Evolutionary conservation across 1,284 basidiomycete species (phyloP), one percentile per base, ranked within the genome.

Genomic region (Heterobasidion irregulare): DNA sequence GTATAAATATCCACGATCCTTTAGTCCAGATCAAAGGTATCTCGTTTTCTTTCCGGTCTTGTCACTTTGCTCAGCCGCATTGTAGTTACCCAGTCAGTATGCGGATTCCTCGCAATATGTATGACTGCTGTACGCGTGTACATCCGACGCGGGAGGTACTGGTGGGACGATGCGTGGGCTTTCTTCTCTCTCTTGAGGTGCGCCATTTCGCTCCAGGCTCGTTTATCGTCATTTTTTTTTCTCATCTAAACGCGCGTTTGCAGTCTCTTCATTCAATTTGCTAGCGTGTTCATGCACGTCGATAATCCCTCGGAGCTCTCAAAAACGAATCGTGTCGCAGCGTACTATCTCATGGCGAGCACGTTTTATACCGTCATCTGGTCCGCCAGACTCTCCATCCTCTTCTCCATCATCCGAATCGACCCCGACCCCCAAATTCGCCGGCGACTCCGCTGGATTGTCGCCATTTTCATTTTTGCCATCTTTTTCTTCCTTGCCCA

Each of bases 351-450:
- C 50, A 72, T 77, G 66, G 71, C 72, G 9, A 63, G 62, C 10
- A 65, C 68, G 6, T 77, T 77, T 58, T 77, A 76, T 60, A 56
- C 63, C 19, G 68, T 72, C 45, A 70, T 76, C 50, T 78, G 75
- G 76, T 74, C 57, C n/a, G 69, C 76, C 1, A 72, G 77, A 10
- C 62, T 76, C 15, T 72, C 75, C 16, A 76, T 78, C 51, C 65
- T 79, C 9, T 75, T 73, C 61, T 76, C 75, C 5, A 70, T 79
- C 54, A 74, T 77, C 52, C 74, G 77, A 46, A 71, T 77, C 59
- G 71, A 73, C 51, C 70, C 69, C 12, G 67, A 68, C 53, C 61
- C 57, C 3, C 43, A 47, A 1, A 61, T 65, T 46, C 63, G 64
- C 12, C 59, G 62, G 19, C 62, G 65, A 47, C 54, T 71, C 6